Conservation (phyloP, 441 rosid species). For the Croton setiger region DNA sequence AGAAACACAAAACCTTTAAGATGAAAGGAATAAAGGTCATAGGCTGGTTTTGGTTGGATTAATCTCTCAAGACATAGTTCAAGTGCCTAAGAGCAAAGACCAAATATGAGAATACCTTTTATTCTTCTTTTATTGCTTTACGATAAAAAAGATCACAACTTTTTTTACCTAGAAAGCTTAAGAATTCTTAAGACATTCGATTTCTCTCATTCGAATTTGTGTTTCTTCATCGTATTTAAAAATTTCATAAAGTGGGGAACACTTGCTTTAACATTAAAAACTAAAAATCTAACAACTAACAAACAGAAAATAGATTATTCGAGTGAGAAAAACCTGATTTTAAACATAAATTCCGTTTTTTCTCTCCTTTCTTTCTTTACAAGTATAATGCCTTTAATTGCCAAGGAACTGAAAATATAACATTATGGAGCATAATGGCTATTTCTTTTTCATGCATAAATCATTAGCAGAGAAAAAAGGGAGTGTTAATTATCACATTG, state of each 20-base stretch:
- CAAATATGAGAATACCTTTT: not conserved
- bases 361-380: not conserved
- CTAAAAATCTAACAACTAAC: not conserved
- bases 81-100: not conserved
- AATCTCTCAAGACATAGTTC: not conserved
- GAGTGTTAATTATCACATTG: not conserved
- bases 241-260: not conserved
- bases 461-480: not conserved
- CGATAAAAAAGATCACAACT: too few species aligned
- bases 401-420: not conserved
- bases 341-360: not conserved
- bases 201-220: not conserved
- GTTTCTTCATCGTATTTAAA: not conserved
- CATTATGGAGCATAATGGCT: not conserved
- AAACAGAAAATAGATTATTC: not conserved
- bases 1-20: not conserved
- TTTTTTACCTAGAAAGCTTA: not conserved
- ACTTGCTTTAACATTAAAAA: not conserved
- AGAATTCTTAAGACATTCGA: not conserved
- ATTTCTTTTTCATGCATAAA: not conserved
- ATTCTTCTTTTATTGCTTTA: too few species aligned
- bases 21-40: not conserved
- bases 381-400: not conserved
- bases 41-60: not conserved
- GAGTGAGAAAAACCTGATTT: not conserved